Evolutionary conservation across 2,329 filamentous ascomycete species (phyloP), one percentile per base, ranked within the genome.

Genomic region (Fusarium phyllophilum): DNA sequence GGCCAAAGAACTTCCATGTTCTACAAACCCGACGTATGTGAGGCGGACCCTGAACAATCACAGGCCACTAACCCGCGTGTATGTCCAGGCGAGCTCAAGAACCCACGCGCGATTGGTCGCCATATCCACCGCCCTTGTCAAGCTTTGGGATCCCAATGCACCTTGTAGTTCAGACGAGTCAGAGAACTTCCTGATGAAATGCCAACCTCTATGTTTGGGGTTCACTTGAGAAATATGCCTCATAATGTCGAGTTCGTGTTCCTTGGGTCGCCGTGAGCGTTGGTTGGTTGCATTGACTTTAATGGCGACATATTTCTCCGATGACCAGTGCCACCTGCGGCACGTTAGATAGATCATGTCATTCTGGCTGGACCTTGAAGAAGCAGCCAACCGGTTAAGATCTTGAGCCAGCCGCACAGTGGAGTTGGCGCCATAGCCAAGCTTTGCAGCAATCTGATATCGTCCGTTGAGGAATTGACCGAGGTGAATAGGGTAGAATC

Each of bases 371-470:
- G n/a, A n/a, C n/a, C n/a, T n/a, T 24, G 15, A 33, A 49, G 17
- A 12, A 0, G 31, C 22, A 45, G 17, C 57, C 31, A 29, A 76
- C 74, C 71, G 29, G 24, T 70, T 18, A 2, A 75, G 66, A 49
- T 76, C 74, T 62, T 70, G 29, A 26, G 72, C 70, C 5, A 78
- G 54, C 76, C 72, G 76, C 49, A 78, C 67, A 20, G 74, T 78
- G n/a, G 67, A 77, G 26, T 62, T 75, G 42, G 70, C 67, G 4
- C 75, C 74, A 24, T 73, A 70, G 7, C 75, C 70, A 13, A 77
- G 29, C 38, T 78, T 78, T 17, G 72, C 75, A 11, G 69, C 69
- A 45, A 74, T 33, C 31, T 77, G 72, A 34, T 77, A 78, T 60
- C 72, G 65, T 4, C 24, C n/a, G 26, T 73, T 45, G 9, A 77